phyloP scores from a whole-genome alignment of 768 basidiomycete genomes.

The Pleurotus giganteus region DNA sequence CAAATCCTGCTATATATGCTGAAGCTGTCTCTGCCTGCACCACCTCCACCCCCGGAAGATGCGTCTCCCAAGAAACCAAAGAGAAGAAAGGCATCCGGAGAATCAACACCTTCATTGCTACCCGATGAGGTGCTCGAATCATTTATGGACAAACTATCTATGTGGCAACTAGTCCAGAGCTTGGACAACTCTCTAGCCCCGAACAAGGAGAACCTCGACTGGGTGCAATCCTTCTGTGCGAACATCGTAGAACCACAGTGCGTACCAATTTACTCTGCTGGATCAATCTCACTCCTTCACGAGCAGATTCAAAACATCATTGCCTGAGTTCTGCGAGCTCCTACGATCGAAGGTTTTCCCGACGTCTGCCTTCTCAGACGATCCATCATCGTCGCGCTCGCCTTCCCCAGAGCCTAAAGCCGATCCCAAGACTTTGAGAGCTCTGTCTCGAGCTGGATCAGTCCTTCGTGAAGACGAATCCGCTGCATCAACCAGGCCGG shows the following conservation, averaged over 20 bases:
- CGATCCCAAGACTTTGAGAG: not conserved
- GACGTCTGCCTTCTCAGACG: slow-evolving; percentile 57
- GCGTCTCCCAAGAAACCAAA: slow-evolving; percentile 30
- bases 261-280: slow-evolving; percentile 18
- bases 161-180: slow-evolving; percentile 65
- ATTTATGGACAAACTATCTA: slow-evolving; percentile 78
- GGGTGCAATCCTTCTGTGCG: slow-evolving; percentile 73
- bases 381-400: slow-evolving; percentile 25
- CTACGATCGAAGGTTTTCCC: slow-evolving; percentile 69
- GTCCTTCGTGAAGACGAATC: slow-evolving; percentile 14
- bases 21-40: slow-evolving; percentile 60
- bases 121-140: slow-evolving; percentile 59
- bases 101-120: slow-evolving; percentile 19
- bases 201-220: slow-evolving; percentile 47
- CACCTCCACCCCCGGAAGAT: slow-evolving; percentile 28
- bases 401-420: slow-evolving; percentile 24
- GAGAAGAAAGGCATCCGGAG: slow-evolving; percentile 18
- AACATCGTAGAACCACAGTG: slow-evolving; percentile 66
- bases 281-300: not conserved
- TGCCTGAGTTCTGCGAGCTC: slow-evolving; percentile 54
- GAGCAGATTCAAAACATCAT: slow-evolving; percentile 50
- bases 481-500: slow-evolving; percentile 7
- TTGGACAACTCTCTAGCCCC: slow-evolving; percentile 21
- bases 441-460: slow-evolving; percentile 17
- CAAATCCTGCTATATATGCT: slow-evolving; percentile 72